A percentile compares a stretch with the other conserved stretches of the same genome.
Conservation (phyloP, 2,329 filamentous ascomycete species). For the Pestalotiopsis sp. region DNA sequence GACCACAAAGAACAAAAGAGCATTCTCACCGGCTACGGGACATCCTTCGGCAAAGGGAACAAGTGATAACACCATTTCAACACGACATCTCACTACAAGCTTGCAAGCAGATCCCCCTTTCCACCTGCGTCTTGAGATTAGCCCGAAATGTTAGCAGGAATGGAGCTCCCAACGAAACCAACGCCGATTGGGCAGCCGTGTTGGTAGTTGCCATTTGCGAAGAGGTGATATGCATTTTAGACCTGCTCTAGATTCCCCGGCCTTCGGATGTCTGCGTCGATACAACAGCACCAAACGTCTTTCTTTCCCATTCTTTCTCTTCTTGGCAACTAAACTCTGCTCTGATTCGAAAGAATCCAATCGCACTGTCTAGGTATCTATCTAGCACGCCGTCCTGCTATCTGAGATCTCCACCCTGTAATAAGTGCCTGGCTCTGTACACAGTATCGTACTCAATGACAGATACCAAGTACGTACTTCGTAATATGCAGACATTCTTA, state of each 20-base stretch:
- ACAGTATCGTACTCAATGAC: too few species aligned
- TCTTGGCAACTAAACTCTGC: slow-evolving; percentile 24
- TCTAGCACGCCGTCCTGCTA: not conserved
- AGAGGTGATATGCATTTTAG: not conserved
- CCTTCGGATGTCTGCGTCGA: not conserved
- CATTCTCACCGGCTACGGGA: not conserved
- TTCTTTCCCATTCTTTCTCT: slow-evolving; percentile 7
- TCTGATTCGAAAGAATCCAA: slow-evolving; percentile 21
- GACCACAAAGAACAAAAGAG: not conserved
- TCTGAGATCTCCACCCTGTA: not conserved
- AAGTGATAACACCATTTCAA: not conserved
- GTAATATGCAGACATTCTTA: not conserved
- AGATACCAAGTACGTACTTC: too few species aligned
- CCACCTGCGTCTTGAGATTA: not conserved
- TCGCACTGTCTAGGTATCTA: slow-evolving; percentile 31
- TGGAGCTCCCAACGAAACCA: not conserved
- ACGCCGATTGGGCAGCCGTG: not conserved
- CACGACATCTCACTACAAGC: not conserved
- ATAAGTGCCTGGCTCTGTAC: not conserved
- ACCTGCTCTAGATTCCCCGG: not conserved
- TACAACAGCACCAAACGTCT: not conserved
- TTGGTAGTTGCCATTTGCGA: not conserved
- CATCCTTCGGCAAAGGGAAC: not conserved
- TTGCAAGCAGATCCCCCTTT: not conserved
- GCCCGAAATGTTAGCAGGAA: not conserved